Conservation (phyloP, 768 basidiomycete genomes). For the Mycena chlorophos region DNA sequence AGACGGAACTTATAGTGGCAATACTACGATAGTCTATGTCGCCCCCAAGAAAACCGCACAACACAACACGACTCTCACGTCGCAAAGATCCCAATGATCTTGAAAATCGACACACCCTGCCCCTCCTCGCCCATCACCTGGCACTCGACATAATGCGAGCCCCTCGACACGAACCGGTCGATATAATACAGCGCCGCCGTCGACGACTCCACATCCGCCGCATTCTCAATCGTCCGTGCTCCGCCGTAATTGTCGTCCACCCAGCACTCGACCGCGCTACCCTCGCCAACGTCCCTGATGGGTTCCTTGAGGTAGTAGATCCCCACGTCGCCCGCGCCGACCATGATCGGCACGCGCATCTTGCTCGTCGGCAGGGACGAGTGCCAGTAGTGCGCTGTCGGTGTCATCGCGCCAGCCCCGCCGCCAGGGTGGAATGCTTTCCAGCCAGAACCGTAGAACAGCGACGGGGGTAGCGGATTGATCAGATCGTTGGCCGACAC, state of each 20-base stretch:
- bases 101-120: constrained; percentile 75
- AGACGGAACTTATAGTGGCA: neutral
- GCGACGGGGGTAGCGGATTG: constrained; percentile 90
- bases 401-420: constrained; percentile 48
- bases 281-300: constrained; percentile 51
- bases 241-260: constrained; percentile 94
- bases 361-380: constrained; percentile 82
- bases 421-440: constrained; percentile 66
- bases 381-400: constrained; percentile 86
- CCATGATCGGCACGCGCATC: constrained; percentile 79
- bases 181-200: constrained; percentile 80
- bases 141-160: constrained; percentile 94
- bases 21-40: constrained; percentile 10
- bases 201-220: constrained; percentile 60
- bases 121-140: constrained; percentile 87
- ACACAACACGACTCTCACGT: constrained; percentile 42
- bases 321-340: constrained; percentile 89
- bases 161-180: constrained; percentile 80
- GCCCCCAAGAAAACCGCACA: neutral
- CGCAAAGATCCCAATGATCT: constrained; percentile 87
- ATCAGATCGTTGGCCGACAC: constrained; percentile 97
- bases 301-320: constrained; percentile 88
- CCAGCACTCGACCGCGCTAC: constrained; percentile 87
- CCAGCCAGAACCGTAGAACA: constrained; percentile 96
- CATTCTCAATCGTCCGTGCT: constrained; percentile 75